Base-by-base conservation (phyloP, 2,329 filamentous ascomycete species). In the Purpureocillium takamizusanense region DNA sequence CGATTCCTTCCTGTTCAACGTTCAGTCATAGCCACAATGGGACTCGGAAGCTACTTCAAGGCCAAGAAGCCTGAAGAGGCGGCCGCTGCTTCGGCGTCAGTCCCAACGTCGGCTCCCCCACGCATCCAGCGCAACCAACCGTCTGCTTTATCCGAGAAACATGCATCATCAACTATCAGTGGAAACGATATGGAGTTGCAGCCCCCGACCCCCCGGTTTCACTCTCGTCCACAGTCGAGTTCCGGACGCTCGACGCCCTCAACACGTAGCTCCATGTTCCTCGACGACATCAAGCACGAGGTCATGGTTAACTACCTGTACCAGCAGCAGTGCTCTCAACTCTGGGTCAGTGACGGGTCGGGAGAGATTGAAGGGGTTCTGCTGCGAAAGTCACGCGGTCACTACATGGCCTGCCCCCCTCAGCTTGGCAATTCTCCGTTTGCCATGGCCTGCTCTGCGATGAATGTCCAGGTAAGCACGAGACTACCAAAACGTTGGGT, bases 251-350 rank as follows among this genome's bases (percentile, higher is more conserved):
- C 70, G 13, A 51, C 51, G 5, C 54, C 52, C n/a, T 60, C 57
- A 13, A 59, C 53, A 17, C 59, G 59, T 35, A 76, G 70, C 52
- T 76, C 72, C 30, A 60, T 71, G 40, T 71, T 81, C 42, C 59
- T 83, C 10, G 80, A 85, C 42, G 81, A 85, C 45, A 83, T 86
- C 60, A 85, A 83, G 59, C 80, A 86, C 52, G 83, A 88, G 58
- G 81, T 88, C 43, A 88, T 88, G 83, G 82, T 85, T 43, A 87
- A 85, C 61, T 86, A 86, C 56, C 67, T 89, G 18, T 86, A 86
- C 59, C 83, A 88, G 57, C 82, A 88, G 55, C 83, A 87, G 61
- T 86, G 81, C 52, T 74, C 76, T 11, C 74, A 78, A 44, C 69
- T 86, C 27, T 88, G 84, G 84, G 78, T 87, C 15, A 76, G 76